phyloP scores from a whole-genome alignment of 495 filamentous ascomycete species.

The Xylaria flabelliformis region DNA sequence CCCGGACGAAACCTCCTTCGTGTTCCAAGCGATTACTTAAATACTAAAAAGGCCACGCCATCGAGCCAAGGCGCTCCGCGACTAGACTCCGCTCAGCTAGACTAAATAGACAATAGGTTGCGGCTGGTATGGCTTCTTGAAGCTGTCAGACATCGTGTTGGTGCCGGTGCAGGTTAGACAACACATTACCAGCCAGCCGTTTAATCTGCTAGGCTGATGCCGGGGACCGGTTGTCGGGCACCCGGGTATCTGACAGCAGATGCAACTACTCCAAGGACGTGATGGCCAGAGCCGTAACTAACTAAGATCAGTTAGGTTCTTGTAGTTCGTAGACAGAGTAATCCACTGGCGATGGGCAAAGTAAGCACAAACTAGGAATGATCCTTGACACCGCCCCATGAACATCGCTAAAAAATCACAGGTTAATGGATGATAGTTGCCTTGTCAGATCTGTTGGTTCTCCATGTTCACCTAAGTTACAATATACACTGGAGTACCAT shows the following conservation, averaged over 20 bases:
- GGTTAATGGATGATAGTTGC: neutral
- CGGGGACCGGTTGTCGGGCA: neutral
- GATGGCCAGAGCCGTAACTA: neutral
- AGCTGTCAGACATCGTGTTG: neutral
- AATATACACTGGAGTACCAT: conserved; percentile 3
- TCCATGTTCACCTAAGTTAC: neutral
- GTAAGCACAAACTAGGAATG: neutral
- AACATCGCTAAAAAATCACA: neutral
- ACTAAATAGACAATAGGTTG: neutral
- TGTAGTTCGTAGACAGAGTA: too few relatives aligned
- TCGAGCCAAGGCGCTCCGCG: neutral
- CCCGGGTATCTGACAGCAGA: conserved; percentile 3
- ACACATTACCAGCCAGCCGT: neutral
- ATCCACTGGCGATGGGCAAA: neutral
- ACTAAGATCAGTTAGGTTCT: neutral
- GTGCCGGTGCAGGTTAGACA: neutral
- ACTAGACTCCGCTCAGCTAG: neutral
- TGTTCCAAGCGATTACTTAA: neutral
- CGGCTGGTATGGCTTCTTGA: neutral
- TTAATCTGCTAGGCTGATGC: neutral
- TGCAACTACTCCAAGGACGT: neutral
- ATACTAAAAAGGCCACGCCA: neutral
- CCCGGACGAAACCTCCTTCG: neutral
- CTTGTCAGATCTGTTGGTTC: neutral
- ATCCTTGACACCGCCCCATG: neutral